phyloP scores from a whole-genome alignment of 192 early-diverging fungal species.

The Mortierella alpina region DNA sequence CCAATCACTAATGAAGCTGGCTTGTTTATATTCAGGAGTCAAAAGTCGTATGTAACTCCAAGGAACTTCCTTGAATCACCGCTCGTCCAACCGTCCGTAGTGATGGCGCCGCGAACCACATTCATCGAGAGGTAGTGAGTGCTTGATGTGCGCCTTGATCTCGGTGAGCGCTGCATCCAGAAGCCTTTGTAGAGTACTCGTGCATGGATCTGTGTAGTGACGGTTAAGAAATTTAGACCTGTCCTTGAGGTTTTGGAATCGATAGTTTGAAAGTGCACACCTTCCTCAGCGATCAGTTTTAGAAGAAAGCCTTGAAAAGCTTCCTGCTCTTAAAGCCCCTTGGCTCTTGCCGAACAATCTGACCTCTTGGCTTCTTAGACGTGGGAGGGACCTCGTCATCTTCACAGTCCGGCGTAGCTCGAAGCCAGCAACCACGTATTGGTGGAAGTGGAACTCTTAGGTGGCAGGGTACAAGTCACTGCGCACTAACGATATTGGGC shows the following conservation, averaged over 20 bases:
- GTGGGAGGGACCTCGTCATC: conserved; percentile 9
- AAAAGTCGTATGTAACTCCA: conserved; percentile 7
- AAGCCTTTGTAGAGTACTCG: too few relatives aligned
- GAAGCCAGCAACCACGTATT: conserved; percentile 5
- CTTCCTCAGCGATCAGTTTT: conserved; percentile 3
- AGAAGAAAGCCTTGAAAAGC: neutral
- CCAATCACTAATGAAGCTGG: conserved; percentile 16
- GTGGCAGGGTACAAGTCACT: neutral
- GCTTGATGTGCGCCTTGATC: too few relatives aligned
- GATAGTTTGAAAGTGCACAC: neutral
- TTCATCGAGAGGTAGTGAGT: neutral
- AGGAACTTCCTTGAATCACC: conserved; percentile 13
- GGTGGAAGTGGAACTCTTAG: conserved; percentile 12
- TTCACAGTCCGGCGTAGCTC: neutral
- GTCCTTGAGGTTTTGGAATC: too few relatives aligned
- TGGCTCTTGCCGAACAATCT: neutral
- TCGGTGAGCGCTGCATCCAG: too few relatives aligned
- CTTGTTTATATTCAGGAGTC: neutral
- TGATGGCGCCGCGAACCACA: neutral
- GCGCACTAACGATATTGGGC: neutral
- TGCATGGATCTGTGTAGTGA: too few relatives aligned
- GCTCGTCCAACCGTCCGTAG: conserved; percentile 24
- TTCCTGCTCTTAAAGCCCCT: neutral
- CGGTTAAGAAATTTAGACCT: too few relatives aligned
- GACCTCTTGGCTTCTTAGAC: conserved; percentile 6